These are phyloP conservation scores for Xylariaceae sp. DNA, from an alignment of 2,329 filamentous ascomycete genomes.

Conservation along the genomic window DNA sequence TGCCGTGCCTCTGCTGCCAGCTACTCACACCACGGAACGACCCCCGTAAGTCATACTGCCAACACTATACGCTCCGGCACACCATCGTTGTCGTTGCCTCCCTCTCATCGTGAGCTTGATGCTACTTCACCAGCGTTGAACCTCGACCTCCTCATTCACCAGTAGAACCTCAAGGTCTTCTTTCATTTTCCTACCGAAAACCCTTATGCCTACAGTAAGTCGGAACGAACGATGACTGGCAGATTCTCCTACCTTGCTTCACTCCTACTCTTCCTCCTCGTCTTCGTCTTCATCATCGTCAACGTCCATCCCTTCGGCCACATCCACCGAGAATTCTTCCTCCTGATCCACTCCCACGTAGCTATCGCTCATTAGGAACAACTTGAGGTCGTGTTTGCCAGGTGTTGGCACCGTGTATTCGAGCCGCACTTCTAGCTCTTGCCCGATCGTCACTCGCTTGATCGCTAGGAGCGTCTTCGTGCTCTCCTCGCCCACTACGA, in stretches of 20 bases:
- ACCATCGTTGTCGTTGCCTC: no score
- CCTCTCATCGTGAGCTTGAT: no score
- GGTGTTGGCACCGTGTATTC: slow-evolving; percentile 84
- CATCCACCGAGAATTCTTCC: slow-evolving; percentile 78
- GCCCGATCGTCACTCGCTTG: slow-evolving; percentile 86
- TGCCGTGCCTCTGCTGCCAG: no score
- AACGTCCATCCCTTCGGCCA: slow-evolving; percentile 91
- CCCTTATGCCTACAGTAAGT: slow-evolving; percentile 33
- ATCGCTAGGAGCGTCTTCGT: slow-evolving; percentile 85
- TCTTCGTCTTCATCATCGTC: slow-evolving; percentile 83
- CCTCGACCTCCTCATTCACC: slow-evolving; percentile 4
- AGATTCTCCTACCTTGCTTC: no score
- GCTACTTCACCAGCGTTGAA: no score
- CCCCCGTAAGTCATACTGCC: no score
- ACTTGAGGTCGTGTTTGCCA: slow-evolving; percentile 81
- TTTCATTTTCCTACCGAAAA: slow-evolving; percentile 13
- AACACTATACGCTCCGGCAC: no score
- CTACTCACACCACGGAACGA: no score
- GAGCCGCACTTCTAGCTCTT: slow-evolving; percentile 71
- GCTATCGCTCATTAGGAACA: slow-evolving; percentile 95
- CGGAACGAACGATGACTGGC: slow-evolving; percentile 20
- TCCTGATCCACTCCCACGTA: slow-evolving; percentile 98
- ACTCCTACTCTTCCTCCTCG: slow-evolving; percentile 35
- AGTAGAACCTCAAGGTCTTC: slow-evolving; percentile 10
- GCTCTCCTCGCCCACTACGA: slow-evolving; percentile 90